Evolutionary conservation across 1,139 yeast species (phyloP).

Genomic region (Candida sojae): DNA sequence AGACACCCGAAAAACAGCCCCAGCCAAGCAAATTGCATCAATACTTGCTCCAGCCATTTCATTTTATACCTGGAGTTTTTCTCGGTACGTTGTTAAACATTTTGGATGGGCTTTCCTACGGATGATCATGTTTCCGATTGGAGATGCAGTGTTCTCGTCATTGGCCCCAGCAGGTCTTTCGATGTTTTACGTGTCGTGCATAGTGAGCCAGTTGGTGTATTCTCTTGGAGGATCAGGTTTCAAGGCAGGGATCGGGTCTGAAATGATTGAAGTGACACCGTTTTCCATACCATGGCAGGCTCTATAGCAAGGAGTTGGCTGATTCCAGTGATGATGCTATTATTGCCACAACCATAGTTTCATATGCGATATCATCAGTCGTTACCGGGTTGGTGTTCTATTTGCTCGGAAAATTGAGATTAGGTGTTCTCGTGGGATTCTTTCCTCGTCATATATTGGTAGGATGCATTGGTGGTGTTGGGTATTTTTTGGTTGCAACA

Average conservation of each 20-base stretch:
- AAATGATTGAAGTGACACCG: constrained; percentile 98
- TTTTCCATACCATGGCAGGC: constrained; percentile 95
- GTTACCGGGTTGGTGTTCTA: constrained; percentile 85
- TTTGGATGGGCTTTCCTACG: constrained; percentile 91
- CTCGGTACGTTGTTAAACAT: constrained; percentile 83
- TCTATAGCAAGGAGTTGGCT: constrained; percentile 62
- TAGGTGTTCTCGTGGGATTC: constrained; percentile 89
- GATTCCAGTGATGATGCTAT: constrained; percentile 53
- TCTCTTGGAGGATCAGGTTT: constrained; percentile 92
- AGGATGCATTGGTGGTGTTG: constrained; percentile 98
- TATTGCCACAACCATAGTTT: constrained; percentile 82
- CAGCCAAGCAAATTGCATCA: constrained; percentile 18
- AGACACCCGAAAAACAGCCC: constrained; percentile 2
- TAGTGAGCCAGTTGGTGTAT: constrained; percentile 82
- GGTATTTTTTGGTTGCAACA: constrained; percentile 85
- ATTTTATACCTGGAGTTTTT: constrained; percentile 75
- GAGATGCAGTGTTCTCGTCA: constrained; percentile 71
- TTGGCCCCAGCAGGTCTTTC: constrained; percentile 90
- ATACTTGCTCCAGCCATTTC: constrained; percentile 37
- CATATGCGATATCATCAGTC: constrained; percentile 81
- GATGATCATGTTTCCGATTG: constrained; percentile 93
- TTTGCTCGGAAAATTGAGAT: constrained; percentile 69
- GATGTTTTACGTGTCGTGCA: constrained; percentile 89
- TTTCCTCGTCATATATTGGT: constrained; percentile 95
- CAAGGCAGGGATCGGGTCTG: constrained; percentile 89